These are phyloP conservation scores for Botrytis cinerea DNA, from an alignment of 2,329 filamentous ascomycete genomes.

Conservation along the genomic window DNA sequence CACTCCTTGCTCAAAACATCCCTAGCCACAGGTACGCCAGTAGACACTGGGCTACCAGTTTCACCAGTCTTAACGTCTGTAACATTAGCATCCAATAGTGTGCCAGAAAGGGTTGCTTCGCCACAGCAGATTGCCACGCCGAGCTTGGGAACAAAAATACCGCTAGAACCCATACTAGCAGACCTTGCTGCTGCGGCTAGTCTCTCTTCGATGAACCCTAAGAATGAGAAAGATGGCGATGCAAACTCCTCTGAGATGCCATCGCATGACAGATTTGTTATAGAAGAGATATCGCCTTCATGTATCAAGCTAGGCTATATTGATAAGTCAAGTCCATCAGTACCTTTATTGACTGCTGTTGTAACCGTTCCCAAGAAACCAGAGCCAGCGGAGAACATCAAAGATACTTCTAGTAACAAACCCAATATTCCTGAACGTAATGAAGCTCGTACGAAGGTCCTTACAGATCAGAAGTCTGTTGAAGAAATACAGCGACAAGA, in stretches of 20 bases:
- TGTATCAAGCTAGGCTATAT: slow-evolving; percentile 23
- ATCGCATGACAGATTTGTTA: slow-evolving; percentile 5
- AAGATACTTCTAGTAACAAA: background rate
- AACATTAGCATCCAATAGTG: background rate
- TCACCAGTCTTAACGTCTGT: slow-evolving; percentile 32
- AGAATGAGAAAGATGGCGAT: background rate
- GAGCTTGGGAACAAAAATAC: slow-evolving; percentile 12
- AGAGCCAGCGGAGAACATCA: background rate
- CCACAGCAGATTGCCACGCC: slow-evolving; percentile 1
- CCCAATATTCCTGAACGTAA: slow-evolving; percentile 18
- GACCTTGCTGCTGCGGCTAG: slow-evolving; percentile 18
- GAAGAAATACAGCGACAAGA: slow-evolving; percentile 21
- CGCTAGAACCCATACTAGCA: slow-evolving; percentile 17
- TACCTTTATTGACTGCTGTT: slow-evolving; percentile 21
- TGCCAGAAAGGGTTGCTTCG: background rate
- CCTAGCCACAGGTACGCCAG: slow-evolving; percentile 26
- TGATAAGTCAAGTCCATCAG: slow-evolving; percentile 19
- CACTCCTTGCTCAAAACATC: slow-evolving; percentile 38
- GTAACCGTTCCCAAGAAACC: slow-evolving; percentile 18
- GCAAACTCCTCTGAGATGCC: too few species aligned
- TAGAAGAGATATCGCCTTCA: slow-evolving; percentile 22
- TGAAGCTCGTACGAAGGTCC: slow-evolving; percentile 2
- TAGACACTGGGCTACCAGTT: slow-evolving; percentile 35
- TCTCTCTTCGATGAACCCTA: slow-evolving; percentile 2
- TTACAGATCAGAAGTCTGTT: slow-evolving; percentile 20